Evolutionary conservation across 2,329 filamentous ascomycete genomes (phyloP).

Genomic region (Neoscytalidium dimidiatum): DNA sequence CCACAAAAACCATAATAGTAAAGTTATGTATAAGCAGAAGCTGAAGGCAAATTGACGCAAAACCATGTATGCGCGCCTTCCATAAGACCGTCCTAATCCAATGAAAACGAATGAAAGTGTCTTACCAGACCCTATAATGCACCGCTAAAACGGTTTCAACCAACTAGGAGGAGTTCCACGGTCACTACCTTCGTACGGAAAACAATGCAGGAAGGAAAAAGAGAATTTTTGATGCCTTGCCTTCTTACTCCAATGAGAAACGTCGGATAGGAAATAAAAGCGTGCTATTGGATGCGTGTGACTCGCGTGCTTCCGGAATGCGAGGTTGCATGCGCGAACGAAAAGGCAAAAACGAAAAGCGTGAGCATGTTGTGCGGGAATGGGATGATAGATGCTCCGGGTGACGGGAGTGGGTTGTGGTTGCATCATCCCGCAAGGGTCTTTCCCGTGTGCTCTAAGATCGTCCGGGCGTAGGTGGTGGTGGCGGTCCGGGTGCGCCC

Average conservation of each 20-base stretch:
- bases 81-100: no score
- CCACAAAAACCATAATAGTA: neutral
- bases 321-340: neutral
- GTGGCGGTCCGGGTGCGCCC: slow-evolving; percentile 10
- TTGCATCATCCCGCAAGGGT: neutral
- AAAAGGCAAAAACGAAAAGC: neutral
- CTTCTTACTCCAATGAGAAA: neutral
- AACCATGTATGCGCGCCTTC: no score
- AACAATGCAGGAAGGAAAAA: neutral
- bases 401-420: no score
- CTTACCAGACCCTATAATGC: no score
- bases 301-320: neutral
- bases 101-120: no score
- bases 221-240: neutral
- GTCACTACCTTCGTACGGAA: neutral
- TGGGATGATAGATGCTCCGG: no score
- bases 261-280: neutral
- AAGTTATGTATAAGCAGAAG: neutral
- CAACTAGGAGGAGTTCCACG: neutral
- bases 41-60: neutral
- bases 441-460: no score
- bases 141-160: neutral
- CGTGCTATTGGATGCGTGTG: no score
- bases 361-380: no score
- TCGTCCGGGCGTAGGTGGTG: slow-evolving; percentile 9